Percentiles rank a stretch among this genome's conserved stretches.
These are phyloP conservation scores for Stephanocyclus meneghinianus DNA, from an alignment of 352 stramenopile genomes.

Conservation along the genomic window DNA sequence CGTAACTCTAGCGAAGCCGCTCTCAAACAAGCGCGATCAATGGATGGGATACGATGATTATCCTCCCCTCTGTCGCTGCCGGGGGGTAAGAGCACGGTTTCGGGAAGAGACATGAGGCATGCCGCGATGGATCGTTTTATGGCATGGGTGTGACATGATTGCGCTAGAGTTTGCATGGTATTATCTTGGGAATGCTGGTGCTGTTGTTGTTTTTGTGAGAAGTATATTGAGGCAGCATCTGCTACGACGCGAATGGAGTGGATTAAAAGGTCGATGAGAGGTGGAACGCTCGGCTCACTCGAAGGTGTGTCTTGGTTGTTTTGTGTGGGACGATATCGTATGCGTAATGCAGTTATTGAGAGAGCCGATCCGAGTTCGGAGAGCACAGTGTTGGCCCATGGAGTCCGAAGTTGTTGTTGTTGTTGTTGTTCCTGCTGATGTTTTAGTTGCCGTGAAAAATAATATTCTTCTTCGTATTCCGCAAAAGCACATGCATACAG, in stretches of 20 bases:
- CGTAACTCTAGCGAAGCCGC: slow-evolving; percentile 44
- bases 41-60: slow-evolving; percentile 36
- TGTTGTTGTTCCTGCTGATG: slow-evolving; percentile 30
- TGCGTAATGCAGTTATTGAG: slow-evolving; percentile 53
- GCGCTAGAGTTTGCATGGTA: neutral
- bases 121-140: slow-evolving; percentile 28
- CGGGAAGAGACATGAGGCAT: slow-evolving; percentile 32
- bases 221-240: slow-evolving; percentile 21
- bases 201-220: slow-evolving; percentile 15
- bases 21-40: slow-evolving; percentile 37
- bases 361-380: slow-evolving; percentile 62
- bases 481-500: slow-evolving; percentile 39
- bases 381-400: slow-evolving; percentile 44
- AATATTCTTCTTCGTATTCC: slow-evolving; percentile 29
- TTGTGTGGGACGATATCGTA: slow-evolving; percentile 57
- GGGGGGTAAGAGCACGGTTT: slow-evolving; percentile 38
- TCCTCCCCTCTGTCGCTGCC: slow-evolving; percentile 17
- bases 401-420: slow-evolving; percentile 18
- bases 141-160: slow-evolving; percentile 23
- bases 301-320: slow-evolving; percentile 29
- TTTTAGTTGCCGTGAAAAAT: neutral
- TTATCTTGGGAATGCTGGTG: neutral
- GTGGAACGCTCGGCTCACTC: slow-evolving; percentile 19
- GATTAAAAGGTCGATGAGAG: slow-evolving; percentile 42
- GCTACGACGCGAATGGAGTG: slow-evolving; percentile 25